Conservation (phyloP, 345 rosid species). For the Moricandia moricandioides region DNA sequence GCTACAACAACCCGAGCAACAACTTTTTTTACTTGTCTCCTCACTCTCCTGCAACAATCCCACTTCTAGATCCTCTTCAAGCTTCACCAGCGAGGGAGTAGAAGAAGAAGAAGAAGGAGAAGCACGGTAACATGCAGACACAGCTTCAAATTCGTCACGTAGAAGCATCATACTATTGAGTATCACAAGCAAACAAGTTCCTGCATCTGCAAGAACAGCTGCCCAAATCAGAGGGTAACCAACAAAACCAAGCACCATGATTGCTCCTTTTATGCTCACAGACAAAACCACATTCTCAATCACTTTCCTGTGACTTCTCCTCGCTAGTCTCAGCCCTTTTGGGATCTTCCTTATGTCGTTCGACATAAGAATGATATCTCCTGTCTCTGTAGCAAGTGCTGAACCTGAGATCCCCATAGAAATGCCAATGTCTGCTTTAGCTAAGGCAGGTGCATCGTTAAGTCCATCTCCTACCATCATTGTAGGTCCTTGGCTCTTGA, state of each 20-base stretch:
- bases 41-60: conserved; percentile 20
- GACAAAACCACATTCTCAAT: conserved; percentile 64
- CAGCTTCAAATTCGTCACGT: conserved; percentile 25
- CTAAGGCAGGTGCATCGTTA: conserved; percentile 89
- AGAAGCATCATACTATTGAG: conserved; percentile 76
- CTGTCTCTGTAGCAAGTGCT: conserved; percentile 84
- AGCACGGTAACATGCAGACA: conserved; percentile 23
- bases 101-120: background rate
- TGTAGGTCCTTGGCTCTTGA: conserved; percentile 51
- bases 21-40: conserved; percentile 24
- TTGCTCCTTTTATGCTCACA: conserved; percentile 55
- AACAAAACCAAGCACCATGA: conserved; percentile 62
- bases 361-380: conserved; percentile 76
- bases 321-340: conserved; percentile 53
- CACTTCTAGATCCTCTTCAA: conserved; percentile 29
- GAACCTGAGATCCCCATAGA: conserved; percentile 95
- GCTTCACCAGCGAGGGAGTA: background rate
- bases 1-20: conserved; percentile 15
- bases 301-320: conserved; percentile 61
- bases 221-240: conserved; percentile 91
- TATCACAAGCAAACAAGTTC: conserved; percentile 82
- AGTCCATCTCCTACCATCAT: conserved; percentile 93
- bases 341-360: conserved; percentile 76
- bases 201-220: conserved; percentile 86
- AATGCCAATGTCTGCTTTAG: conserved; percentile 78